Conservation (phyloP, 805 yeast species). For the Candida argentea region DNA sequence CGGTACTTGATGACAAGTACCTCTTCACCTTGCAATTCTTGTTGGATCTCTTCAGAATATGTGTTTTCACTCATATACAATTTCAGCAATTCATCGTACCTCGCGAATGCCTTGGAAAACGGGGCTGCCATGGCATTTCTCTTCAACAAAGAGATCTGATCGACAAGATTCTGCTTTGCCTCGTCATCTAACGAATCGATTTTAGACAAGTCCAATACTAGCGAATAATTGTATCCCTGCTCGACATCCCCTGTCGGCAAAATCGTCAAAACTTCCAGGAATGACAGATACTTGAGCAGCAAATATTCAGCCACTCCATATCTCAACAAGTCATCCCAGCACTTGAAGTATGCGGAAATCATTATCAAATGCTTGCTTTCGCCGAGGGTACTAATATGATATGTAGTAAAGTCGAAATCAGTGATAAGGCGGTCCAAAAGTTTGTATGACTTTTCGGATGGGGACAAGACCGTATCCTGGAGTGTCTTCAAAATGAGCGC, state of each 20-base stretch:
- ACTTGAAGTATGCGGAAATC: conserved; percentile 62
- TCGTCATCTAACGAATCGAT: conserved; percentile 31
- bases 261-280: conserved; percentile 20
- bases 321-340: conserved; percentile 62
- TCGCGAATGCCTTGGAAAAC: conserved; percentile 72
- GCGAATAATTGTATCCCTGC: conserved; percentile 71
- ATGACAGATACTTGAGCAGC: conserved; percentile 36
- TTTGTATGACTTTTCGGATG: conserved; percentile 18
- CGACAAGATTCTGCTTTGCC: conserved; percentile 41
- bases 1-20: conserved; percentile 74
- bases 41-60: conserved; percentile 34
- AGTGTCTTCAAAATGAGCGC: conserved; percentile 73
- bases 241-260: conserved; percentile 38
- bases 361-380: conserved; percentile 56
- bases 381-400: conserved; percentile 78
- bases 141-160: conserved; percentile 64
- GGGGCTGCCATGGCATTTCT: conserved; percentile 90
- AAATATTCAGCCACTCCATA: conserved; percentile 56
- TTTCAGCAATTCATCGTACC: conserved; percentile 61
- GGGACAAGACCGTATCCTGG: conserved; percentile 52
- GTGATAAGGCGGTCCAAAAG: conserved; percentile 78
- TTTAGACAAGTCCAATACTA: conserved; percentile 50
- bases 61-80: conserved; percentile 32
- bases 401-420: conserved; percentile 93
- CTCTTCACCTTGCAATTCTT: conserved; percentile 38